Conservation (phyloP, 257 asterid genomes). For the Ilex asprella region DNA sequence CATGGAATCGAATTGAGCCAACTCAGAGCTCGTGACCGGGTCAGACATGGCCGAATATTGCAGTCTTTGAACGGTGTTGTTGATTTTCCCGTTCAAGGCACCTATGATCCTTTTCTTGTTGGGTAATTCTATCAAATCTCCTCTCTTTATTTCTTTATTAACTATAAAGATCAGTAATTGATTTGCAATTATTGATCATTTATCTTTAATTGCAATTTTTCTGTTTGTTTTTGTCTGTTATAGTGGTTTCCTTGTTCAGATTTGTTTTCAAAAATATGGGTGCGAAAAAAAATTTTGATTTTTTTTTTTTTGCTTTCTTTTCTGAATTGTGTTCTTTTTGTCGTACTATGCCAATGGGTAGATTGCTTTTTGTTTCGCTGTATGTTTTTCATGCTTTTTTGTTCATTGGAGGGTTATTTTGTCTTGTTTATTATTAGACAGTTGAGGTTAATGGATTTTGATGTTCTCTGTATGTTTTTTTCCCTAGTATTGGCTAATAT, state of each 20-base stretch:
- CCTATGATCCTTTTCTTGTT: conserved; percentile 82
- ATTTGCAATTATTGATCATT: neutral
- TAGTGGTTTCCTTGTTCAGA: neutral
- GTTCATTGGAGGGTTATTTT: no score
- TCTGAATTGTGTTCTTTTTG: neutral
- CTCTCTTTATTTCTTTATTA: neutral
- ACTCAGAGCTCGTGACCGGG: conserved; percentile 61
- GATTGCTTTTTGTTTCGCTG: neutral
- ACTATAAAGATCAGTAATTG: neutral
- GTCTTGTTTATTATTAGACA: no score
- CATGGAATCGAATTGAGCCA: conserved; percentile 65
- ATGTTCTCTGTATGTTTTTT: no score
- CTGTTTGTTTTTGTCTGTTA: neutral
- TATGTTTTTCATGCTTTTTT: no score
- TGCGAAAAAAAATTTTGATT: neutral
- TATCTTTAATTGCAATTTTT: no score
- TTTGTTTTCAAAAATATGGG: neutral
- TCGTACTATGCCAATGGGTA: neutral
- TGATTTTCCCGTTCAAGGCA: conserved; percentile 81
- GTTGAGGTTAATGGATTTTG: no score
- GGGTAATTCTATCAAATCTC: conserved; percentile 44
- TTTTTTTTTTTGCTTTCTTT: neutral
- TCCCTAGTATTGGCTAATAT: neutral
- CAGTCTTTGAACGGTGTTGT: conserved; percentile 55
- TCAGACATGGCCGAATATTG: conserved; percentile 71